A percentile compares a stretch with the other conserved stretches of the same genome.
phyloP scores from a whole-genome alignment of 768 basidiomycete genomes.

The Nidula microcarpa region DNA sequence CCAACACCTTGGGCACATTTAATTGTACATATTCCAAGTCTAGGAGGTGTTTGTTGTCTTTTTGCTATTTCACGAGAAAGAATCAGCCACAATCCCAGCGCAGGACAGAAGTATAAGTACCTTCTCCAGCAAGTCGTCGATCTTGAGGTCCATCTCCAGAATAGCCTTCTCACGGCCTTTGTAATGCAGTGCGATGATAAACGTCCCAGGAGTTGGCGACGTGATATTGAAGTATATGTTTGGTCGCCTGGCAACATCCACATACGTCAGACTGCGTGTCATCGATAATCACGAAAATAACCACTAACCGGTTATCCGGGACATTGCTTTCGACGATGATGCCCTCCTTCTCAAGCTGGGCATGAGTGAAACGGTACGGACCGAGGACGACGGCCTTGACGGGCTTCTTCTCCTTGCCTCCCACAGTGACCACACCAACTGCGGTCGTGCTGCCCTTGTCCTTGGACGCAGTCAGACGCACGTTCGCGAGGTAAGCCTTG shows the following conservation, averaged over 20 bases:
- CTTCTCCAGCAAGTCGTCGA: conserved; percentile 97
- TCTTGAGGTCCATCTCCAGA: conserved; percentile 99
- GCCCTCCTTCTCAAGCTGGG: conserved; percentile 97
- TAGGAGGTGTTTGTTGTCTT: conserved; percentile 94
- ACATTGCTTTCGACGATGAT: conserved; percentile 99
- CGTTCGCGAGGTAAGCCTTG: conserved; percentile 98
- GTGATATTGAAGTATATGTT: conserved; percentile 99
- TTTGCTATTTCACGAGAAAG: conserved; percentile 64
- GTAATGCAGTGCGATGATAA: conserved; percentile 98
- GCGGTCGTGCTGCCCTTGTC: conserved; percentile 86
- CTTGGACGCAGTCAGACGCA: conserved; percentile 83
- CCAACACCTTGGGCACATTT: conserved; percentile 93
- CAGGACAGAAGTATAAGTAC: conserved; percentile 34
- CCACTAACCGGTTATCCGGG: conserved; percentile 87
- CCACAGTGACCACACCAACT: conserved; percentile 93
- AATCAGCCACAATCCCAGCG: conserved; percentile 1
- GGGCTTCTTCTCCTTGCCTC: conserved; percentile 96
- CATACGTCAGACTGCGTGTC: neutral
- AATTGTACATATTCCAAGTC: conserved; percentile 98
- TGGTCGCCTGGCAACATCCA: conserved; percentile 59
- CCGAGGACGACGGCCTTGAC: conserved; percentile 83
- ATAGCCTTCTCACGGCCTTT: conserved; percentile 99
- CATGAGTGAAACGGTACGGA: conserved; percentile 96
- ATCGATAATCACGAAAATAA: neutral
- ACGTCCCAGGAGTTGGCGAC: conserved; percentile 95